Conservation (phyloP, 2,329 filamentous ascomycete species). For the Tolypocladium capitatum region DNA sequence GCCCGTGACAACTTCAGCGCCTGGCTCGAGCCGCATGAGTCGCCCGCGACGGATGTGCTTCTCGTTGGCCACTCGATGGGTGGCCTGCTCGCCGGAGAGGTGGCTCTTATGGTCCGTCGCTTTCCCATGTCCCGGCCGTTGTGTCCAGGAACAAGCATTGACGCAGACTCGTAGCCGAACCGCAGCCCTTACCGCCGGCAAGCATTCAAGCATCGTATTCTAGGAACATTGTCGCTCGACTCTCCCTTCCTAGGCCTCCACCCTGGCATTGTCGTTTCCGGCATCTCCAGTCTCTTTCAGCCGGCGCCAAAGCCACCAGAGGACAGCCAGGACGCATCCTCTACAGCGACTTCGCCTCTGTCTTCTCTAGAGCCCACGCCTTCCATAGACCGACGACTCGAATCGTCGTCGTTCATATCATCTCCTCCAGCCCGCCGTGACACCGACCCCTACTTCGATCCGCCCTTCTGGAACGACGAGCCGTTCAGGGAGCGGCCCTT, state of each 20-base stretch:
- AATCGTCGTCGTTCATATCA: slow-evolving; percentile 2
- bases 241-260: slow-evolving; percentile 81
- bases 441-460: slow-evolving; percentile 57
- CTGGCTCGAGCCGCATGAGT: slow-evolving; percentile 72
- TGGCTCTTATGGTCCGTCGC: slow-evolving; percentile 47
- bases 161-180: slow-evolving; percentile 17
- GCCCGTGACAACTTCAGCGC: slow-evolving; percentile 71
- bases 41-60: slow-evolving; percentile 60
- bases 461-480: slow-evolving; percentile 62
- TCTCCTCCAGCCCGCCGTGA: slow-evolving; percentile 7
- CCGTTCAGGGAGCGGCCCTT: slow-evolving; percentile 55
- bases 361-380: slow-evolving; percentile 7
- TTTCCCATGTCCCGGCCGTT: background rate
- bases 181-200: slow-evolving; percentile 17
- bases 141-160: background rate
- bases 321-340: background rate
- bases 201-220: slow-evolving; percentile 57
- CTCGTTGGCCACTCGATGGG: slow-evolving; percentile 86
- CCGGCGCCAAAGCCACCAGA: slow-evolving; percentile 19
- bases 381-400: slow-evolving; percentile 4
- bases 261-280: slow-evolving; percentile 72
- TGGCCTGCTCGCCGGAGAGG: slow-evolving; percentile 68
- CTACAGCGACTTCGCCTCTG: slow-evolving; percentile 3
- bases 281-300: slow-evolving; percentile 64
- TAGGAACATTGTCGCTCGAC: slow-evolving; percentile 74